A percentile compares a stretch with the other conserved stretches of the same genome.
phyloP scores from a whole-genome alignment of 225 moss, liverwort and hornwort species.

The Polytrichum formosum region DNA sequence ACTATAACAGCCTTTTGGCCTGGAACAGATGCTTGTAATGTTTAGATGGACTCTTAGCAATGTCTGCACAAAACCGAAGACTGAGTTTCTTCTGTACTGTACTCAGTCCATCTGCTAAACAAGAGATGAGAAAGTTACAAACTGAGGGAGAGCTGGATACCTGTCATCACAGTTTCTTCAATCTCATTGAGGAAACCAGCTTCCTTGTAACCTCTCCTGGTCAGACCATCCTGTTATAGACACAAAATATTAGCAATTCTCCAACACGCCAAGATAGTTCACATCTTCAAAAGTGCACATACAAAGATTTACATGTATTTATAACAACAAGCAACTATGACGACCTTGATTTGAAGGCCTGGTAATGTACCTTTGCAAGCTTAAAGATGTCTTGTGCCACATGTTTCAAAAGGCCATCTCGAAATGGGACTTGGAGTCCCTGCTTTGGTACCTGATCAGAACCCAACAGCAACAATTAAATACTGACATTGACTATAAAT shows the following conservation, averaged over 20 bases:
- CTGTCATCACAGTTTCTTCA: slow-evolving; percentile 13
- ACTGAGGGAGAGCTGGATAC: neutral
- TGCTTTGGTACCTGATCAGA: slow-evolving; percentile 53
- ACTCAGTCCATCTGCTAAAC: too few relatives aligned
- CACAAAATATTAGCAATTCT: neutral
- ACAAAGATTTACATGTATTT: neutral
- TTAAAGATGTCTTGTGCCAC: slow-evolving; percentile 75
- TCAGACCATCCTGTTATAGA: slow-evolving; percentile 28
- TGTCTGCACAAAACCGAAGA: too few relatives aligned
- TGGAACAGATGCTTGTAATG: too few relatives aligned
- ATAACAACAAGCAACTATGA: too few relatives aligned
- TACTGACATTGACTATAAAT: neutral
- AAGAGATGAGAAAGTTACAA: too few relatives aligned
- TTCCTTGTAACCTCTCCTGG: slow-evolving; percentile 19
- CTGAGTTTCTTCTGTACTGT: too few relatives aligned
- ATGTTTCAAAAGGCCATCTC: slow-evolving; percentile 73
- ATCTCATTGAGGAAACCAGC: slow-evolving; percentile 22
- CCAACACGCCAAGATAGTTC: neutral
- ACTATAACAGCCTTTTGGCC: too few relatives aligned
- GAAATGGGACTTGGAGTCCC: slow-evolving; percentile 72
- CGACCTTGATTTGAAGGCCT: too few relatives aligned
- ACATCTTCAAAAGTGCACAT: neutral
- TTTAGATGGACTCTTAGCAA: too few relatives aligned
- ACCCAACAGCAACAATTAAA: neutral
- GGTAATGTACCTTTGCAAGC: slow-evolving; percentile 42